Evolutionary conservation across 2,329 filamentous ascomycete genomes (phyloP), one percentile per base, ranked within the genome.

Genomic region (Annulohypoxylon truncatum): DNA sequence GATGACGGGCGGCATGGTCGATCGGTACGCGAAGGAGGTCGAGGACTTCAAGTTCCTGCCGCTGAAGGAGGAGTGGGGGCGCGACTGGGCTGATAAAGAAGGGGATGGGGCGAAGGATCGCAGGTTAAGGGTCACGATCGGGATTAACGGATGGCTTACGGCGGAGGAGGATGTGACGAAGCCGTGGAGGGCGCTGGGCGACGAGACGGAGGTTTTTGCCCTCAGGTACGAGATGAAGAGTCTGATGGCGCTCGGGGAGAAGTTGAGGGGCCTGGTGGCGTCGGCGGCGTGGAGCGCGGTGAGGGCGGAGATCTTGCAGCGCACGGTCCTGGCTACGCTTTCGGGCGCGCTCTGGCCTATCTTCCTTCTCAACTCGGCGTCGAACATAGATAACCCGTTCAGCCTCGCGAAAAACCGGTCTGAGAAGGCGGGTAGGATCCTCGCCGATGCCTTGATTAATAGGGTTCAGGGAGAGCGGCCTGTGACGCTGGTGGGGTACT

Each of bases 131-230:
- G 90, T 97, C 2, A 94, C 92, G 0, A 92, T 97, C 62, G 93
- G 92, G 7, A 89, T 97, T 68, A 95, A 93, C 64, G 94, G 94
- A 33, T 97, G 94, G 94, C 83, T 97, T 10, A 90, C 87, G 2
- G 84, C 88, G 6, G 88, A 92, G 69, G 86, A 90, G 28, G 93
- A 97, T 71, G 87, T 97, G 24, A 86, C 90, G 4, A 86, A 87
- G 67, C 94, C 94, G 0, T 97, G 94, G 94, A 86, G 87, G 29
- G 89, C 91, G 28, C 83, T 97, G 10, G 87, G 88, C 2, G 81
- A 86, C 29, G 86, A 91, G 66, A 86, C 90, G 1, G 94, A 97
- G 77, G 89, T 92, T 0, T 97, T 97, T 75, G 94, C 93, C 0
- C 81, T 97, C 4, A 87, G 92, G 2, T 97, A 92, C 81, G 94